A percentile compares a stretch with the other conserved stretches of the same genome.
Conservation (phyloP, 306 rosid genomes). For the Begonia loranthoides region DNA sequence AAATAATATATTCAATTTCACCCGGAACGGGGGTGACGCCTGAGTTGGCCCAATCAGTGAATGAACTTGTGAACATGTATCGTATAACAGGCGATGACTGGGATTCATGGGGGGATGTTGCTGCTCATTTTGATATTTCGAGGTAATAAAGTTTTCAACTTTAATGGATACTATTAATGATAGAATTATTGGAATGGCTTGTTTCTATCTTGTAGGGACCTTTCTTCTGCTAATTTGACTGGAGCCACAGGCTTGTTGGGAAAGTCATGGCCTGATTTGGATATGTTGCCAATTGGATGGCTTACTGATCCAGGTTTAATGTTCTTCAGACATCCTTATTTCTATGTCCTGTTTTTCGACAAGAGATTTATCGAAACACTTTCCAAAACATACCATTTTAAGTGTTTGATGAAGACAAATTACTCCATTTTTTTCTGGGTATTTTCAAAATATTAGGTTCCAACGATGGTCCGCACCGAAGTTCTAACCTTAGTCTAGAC, state of each 20-base stretch:
- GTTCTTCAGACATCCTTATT: slow-evolving; percentile 1
- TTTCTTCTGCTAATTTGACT: slow-evolving; percentile 56
- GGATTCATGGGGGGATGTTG: slow-evolving; percentile 70
- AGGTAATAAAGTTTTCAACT: slow-evolving; percentile 30
- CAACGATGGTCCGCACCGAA: slow-evolving; percentile 79
- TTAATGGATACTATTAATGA: slow-evolving; percentile 5
- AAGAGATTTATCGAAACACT: too few relatives aligned
- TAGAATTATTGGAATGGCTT: slow-evolving; percentile 7
- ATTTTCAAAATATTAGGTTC: slow-evolving; percentile 27
- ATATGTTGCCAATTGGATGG: slow-evolving; percentile 97
- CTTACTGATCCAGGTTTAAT: slow-evolving; percentile 62
- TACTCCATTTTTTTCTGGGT: neutral
- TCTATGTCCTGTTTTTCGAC: neutral
- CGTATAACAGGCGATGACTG: slow-evolving; percentile 93
- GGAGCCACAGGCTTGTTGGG: slow-evolving; percentile 69
- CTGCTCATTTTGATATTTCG: slow-evolving; percentile 55
- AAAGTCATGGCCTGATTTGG: slow-evolving; percentile 97
- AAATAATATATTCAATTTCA: slow-evolving; percentile 69
- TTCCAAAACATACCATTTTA: too few relatives aligned
- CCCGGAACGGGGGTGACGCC: slow-evolving; percentile 82
- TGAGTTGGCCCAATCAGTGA: slow-evolving; percentile 58
- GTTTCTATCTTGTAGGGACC: slow-evolving; percentile 39
- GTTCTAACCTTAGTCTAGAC: slow-evolving; percentile 24
- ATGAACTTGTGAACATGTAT: slow-evolving; percentile 74
- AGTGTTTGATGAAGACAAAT: slow-evolving; percentile 1